These are phyloP conservation scores for Hygrophorus russula DNA, from an alignment of 768 basidiomycete genomes.

Conservation along the genomic window DNA sequence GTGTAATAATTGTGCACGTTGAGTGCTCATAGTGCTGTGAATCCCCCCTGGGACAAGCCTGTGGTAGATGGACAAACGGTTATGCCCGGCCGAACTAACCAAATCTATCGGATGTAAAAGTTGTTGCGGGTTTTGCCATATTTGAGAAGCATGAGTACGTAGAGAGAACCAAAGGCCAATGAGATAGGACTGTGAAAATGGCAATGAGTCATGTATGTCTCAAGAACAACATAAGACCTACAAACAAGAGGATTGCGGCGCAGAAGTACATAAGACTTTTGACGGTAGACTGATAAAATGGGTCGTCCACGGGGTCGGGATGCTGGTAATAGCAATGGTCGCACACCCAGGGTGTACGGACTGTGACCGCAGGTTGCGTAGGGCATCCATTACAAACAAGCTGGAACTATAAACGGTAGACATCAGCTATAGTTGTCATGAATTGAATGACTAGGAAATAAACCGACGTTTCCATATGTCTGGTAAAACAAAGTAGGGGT, in stretches of 20 bases:
- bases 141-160: conserved; percentile 93
- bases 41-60: conserved; percentile 32
- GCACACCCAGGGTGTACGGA: conserved; percentile 66
- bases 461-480: conserved; percentile 88
- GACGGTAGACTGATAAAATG: conserved; percentile 94
- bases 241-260: conserved; percentile 80
- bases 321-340: conserved; percentile 92
- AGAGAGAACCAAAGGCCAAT: conserved; percentile 98
- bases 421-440: conserved; percentile 2
- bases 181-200: conserved; percentile 68
- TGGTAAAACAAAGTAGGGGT: conserved; percentile 97
- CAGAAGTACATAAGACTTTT: conserved; percentile 96
- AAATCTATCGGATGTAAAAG: conserved; percentile 60
- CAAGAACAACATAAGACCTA: conserved; percentile 29
- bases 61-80: conserved; percentile 57
- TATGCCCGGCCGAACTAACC: conserved; percentile 28
- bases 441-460: conserved; percentile 2
- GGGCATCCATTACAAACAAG: conserved; percentile 80
- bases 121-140: conserved; percentile 96
- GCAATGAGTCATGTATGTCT: background rate
- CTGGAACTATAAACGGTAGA: conserved; percentile 53
- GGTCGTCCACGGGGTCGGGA: conserved; percentile 84
- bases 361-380: conserved; percentile 22
- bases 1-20: conserved; percentile 22
- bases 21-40: conserved; percentile 10